A percentile compares a stretch with the other conserved stretches of the same genome.
Evolutionary conservation across 192 early-diverging fungal species (phyloP).

Genomic region (Funneliformis geosporum): DNA sequence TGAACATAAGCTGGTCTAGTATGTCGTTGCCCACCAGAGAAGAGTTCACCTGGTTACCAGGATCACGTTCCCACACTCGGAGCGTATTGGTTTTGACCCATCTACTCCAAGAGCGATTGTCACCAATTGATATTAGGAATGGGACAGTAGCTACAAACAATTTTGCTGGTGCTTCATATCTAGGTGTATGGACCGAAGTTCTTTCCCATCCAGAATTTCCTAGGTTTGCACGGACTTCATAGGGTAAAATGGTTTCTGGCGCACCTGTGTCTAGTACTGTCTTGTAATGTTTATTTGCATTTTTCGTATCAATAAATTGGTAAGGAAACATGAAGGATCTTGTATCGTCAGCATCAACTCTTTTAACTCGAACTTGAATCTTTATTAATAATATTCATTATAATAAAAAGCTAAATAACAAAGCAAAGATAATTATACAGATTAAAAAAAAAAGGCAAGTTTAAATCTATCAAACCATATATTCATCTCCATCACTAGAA

Average conservation of each 20-base stretch:
- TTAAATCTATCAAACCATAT: background rate
- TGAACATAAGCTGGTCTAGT: conserved; percentile 15
- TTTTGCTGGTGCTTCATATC: background rate
- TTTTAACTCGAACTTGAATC: conserved; percentile 17
- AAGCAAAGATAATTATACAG: too few species aligned
- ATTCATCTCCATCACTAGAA: background rate
- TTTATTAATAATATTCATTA: conserved; percentile 25
- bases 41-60: background rate
- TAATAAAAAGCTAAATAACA: background rate
- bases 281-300: conserved; percentile 11
- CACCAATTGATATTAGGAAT: too few species aligned
- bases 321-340: background rate
- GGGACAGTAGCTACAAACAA: background rate
- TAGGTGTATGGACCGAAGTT: background rate
- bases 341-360: background rate
- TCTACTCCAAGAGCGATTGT: conserved; percentile 19
- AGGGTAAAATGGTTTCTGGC: conserved; percentile 6
- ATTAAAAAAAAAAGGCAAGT: too few species aligned
- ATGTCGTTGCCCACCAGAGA: background rate
- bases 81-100: conserved; percentile 6
- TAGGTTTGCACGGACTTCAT: background rate
- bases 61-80: background rate
- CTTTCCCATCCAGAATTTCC: conserved; percentile 4
- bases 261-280: conserved; percentile 5
- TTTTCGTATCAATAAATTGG: background rate